A percentile compares a stretch with the other conserved stretches of the same genome.
These are phyloP conservation scores for Nepenthes gracilis DNA, from an alignment of 148 eudicot species.

Conservation along the genomic window DNA sequence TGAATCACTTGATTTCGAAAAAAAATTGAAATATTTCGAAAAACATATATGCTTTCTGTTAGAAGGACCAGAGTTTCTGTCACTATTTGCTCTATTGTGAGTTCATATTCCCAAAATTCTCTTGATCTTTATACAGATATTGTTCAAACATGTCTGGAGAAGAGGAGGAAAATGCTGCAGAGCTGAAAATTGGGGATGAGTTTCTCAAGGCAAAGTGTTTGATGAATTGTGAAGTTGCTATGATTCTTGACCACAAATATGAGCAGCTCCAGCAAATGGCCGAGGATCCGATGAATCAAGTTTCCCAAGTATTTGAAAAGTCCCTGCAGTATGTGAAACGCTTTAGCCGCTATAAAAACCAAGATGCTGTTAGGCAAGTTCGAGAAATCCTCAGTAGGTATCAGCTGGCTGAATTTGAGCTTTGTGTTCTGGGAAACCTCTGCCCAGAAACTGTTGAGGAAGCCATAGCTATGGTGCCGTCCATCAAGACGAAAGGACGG, in stretches of 20 bases:
- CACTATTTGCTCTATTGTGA: too few relatives aligned
- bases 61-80: too few relatives aligned
- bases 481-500: conserved; percentile 75
- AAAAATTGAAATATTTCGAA: too few relatives aligned
- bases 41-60: too few relatives aligned
- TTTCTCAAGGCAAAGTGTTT: conserved; percentile 93
- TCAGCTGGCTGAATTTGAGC: conserved; percentile 90
- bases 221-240: conserved; percentile 85
- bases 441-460: conserved; percentile 98
- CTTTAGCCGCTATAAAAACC: conserved; percentile 88
- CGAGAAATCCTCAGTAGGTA: conserved; percentile 80
- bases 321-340: conserved; percentile 88
- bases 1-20: too few relatives aligned
- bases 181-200: conserved; percentile 16
- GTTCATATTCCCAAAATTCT: too few relatives aligned
- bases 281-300: conserved; percentile 70
- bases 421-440: conserved; percentile 82
- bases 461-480: conserved; percentile 89
- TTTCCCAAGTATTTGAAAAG: conserved; percentile 93
- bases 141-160: not conserved
- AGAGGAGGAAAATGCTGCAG: conserved; percentile 2
- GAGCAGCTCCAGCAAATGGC: conserved; percentile 80
- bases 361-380: conserved; percentile 82
- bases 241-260: conserved; percentile 70
- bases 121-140: not conserved